Conservation (phyloP, 164 flowering plant genomes). For the Magnolia officinalis region DNA sequence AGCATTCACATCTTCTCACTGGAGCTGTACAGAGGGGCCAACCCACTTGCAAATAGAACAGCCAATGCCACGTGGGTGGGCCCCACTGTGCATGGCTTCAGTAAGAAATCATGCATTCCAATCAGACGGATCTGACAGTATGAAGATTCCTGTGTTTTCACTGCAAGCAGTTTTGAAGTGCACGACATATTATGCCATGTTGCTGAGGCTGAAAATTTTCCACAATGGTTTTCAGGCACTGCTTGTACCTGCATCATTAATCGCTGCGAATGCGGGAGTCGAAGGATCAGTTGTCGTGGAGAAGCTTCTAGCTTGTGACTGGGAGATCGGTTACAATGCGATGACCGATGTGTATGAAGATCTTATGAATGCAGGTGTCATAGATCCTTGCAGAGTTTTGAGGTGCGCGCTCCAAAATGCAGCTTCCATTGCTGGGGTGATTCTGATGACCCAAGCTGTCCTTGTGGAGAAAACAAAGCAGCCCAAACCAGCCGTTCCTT, state of each 20-base stretch:
- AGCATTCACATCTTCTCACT: background rate
- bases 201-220: background rate
- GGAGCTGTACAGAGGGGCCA: background rate
- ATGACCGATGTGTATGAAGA: constrained; percentile 70
- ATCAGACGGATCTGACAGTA: background rate
- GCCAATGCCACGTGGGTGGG: background rate
- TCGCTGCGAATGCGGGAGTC: constrained; percentile 85
- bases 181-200: background rate
- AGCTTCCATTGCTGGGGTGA: constrained; percentile 68
- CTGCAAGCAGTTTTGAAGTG: background rate
- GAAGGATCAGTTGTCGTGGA: constrained; percentile 79
- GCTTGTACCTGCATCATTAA: constrained; percentile 65
- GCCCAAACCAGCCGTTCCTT: constrained; percentile 61
- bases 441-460: constrained; percentile 81
- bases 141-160: background rate
- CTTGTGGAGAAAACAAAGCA: constrained; percentile 64
- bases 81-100: background rate
- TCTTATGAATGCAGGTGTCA: constrained; percentile 67
- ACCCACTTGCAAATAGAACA: background rate
- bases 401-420: constrained; percentile 90
- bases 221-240: constrained; percentile 62
- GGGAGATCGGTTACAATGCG: constrained; percentile 79
- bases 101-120: background rate
- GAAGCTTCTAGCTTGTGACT: constrained; percentile 45
- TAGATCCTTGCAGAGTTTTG: constrained; percentile 78